A percentile compares a stretch with the other conserved stretches of the same genome.
Evolutionary conservation across 805 yeast genomes (phyloP).

Genomic region (Candida verbasci): DNA sequence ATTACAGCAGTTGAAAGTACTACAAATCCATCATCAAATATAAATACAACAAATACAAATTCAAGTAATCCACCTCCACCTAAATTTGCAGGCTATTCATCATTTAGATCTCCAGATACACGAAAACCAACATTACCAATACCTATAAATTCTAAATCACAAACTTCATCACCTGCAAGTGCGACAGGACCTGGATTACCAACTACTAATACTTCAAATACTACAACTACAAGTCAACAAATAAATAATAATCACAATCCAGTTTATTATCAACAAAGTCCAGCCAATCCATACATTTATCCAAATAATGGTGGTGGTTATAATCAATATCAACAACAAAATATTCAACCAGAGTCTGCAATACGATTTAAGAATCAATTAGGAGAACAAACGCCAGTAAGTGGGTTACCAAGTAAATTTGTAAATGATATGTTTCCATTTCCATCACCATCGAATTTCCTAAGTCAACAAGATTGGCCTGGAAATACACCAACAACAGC

Average conservation of each 20-base stretch:
- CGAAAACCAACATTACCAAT: conserved; percentile 26
- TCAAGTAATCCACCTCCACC: not conserved
- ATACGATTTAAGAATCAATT: conserved; percentile 9
- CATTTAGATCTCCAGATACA: conserved; percentile 27
- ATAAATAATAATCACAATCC: not conserved
- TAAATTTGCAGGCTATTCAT: conserved; percentile 14
- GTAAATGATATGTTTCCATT: conserved; percentile 74
- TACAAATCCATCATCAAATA: conserved; percentile 7
- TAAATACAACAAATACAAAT: not conserved
- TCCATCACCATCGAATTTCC: conserved; percentile 61
- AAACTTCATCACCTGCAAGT: conserved; percentile 36
- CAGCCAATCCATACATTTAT: conserved; percentile 2
- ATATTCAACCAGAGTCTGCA: conserved; percentile 14
- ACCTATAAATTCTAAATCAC: conserved; percentile 34
- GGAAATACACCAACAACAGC: conserved; percentile 31
- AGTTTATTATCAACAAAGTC: conserved; percentile 13
- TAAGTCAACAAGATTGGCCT: conserved; percentile 50
- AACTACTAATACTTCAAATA: not conserved
- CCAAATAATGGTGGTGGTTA: no score
- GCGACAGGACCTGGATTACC: conserved; percentile 39
- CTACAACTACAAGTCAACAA: not conserved
- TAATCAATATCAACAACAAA: conserved; percentile 13
- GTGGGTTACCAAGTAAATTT: conserved; percentile 54
- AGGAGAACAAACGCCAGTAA: conserved; percentile 68
- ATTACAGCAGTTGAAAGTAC: conserved; percentile 38